phyloP scores from a whole-genome alignment of 768 basidiomycete species.

The Russula sp. region DNA sequence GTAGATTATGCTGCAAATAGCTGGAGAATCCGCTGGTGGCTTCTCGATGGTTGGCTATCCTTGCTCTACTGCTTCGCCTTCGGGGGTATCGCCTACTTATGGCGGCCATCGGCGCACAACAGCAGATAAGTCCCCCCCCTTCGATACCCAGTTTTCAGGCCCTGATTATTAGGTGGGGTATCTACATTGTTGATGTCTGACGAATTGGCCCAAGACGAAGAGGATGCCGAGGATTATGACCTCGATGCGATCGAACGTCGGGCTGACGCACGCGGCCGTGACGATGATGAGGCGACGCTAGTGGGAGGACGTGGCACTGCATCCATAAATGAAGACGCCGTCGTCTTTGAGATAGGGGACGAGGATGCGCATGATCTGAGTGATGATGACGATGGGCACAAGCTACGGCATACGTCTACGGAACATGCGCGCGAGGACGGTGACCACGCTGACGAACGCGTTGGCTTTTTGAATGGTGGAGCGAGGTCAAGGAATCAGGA shows the following conservation, averaged over 20 bases:
- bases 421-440: conserved; percentile 42
- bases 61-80: conserved; percentile 83
- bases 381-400: conserved; percentile 43
- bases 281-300: conserved; percentile 64
- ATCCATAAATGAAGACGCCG: conserved; percentile 51
- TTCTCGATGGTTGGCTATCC: conserved; percentile 91
- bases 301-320: conserved; percentile 52
- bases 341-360: conserved; percentile 90
- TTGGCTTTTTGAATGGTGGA: conserved; percentile 50
- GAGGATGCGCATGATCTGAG: conserved; percentile 54
- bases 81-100: conserved; percentile 77
- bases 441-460: conserved; percentile 50
- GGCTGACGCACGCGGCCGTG: conserved; percentile 36
- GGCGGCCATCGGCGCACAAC: conserved; percentile 87
- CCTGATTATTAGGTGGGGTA: conserved; percentile 28
- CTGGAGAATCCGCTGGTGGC: conserved; percentile 91
- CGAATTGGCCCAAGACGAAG: conserved; percentile 91
- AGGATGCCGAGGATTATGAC: conserved; percentile 90
- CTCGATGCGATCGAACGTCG: conserved; percentile 65
- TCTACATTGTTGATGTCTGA: conserved; percentile 89
- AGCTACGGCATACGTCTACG: conserved; percentile 45
- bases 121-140: conserved; percentile 60
- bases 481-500: conserved; percentile 4
- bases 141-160: neutral
- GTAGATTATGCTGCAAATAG: conserved; percentile 86